Evolutionary conservation across 2,329 filamentous ascomycete species (phyloP).

Genomic region (Nemania sp.): DNA sequence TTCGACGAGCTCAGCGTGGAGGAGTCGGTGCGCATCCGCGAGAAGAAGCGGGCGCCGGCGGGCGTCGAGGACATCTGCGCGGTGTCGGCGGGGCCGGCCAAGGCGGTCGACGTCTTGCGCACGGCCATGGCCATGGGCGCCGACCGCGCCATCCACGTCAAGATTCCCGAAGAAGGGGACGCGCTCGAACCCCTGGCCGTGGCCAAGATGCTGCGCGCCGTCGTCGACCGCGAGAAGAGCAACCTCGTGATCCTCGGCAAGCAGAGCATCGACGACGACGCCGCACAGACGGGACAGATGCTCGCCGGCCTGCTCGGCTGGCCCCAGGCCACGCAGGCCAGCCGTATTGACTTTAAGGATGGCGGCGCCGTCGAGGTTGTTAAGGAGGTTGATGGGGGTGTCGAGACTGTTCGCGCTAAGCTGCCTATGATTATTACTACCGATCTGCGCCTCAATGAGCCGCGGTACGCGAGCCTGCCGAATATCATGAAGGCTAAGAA

Average conservation of each 20-base stretch:
- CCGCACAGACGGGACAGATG: conserved; percentile 97
- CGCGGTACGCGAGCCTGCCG: conserved; percentile 89
- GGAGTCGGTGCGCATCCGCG: conserved; percentile 91
- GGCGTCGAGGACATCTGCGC: conserved; percentile 91
- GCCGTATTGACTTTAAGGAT: conserved; percentile 75
- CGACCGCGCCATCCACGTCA: conserved; percentile 87
- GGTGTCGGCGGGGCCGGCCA: conserved; percentile 84
- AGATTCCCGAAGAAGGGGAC: conserved; percentile 65
- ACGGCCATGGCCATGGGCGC: conserved; percentile 99
- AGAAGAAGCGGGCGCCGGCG: conserved; percentile 72
- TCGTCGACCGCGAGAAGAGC: conserved; percentile 80
- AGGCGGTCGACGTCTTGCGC: conserved; percentile 84
- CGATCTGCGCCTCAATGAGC: conserved; percentile 91
- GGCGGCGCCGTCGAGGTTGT: conserved; percentile 72
- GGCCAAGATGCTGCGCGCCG: conserved; percentile 82
- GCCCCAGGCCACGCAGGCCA: conserved; percentile 93
- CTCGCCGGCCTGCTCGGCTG: conserved; percentile 88
- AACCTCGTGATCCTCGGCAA: conserved; percentile 95
- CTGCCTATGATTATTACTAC: conserved; percentile 94
- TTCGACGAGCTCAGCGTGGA: conserved; percentile 99
- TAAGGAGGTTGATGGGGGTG: conserved; percentile 92
- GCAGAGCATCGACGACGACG: conserved; percentile 97
- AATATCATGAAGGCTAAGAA: conserved; percentile 99
- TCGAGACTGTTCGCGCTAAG: conserved; percentile 83
- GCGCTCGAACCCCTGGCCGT: conserved; percentile 86